phyloP scores from a whole-genome alignment of 768 basidiomycete genomes.

The Suillus subluteus region DNA sequence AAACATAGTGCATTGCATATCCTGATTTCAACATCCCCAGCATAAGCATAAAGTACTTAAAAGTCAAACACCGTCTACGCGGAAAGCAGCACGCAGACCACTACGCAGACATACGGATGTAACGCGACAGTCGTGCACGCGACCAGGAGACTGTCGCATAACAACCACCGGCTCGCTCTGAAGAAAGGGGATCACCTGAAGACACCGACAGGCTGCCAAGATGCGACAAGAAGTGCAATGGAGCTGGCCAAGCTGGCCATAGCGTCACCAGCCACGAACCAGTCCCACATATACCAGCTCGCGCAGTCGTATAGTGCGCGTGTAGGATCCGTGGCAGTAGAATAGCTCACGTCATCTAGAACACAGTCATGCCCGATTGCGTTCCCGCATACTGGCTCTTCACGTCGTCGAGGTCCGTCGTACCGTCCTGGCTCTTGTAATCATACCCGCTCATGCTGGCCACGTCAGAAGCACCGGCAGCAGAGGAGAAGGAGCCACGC shows the following conservation, averaged over 20 bases:
- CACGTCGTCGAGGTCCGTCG: constrained; percentile 80
- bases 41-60: constrained; percentile 4
- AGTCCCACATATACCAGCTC: neutral
- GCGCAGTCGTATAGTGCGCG: neutral
- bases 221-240: constrained; percentile 22
- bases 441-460: constrained; percentile 78
- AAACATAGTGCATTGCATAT: neutral
- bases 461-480: constrained; percentile 75
- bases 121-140: neutral
- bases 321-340: neutral
- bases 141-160: neutral
- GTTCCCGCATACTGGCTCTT: constrained; percentile 88
- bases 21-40: neutral
- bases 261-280: neutral
- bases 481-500: constrained; percentile 76
- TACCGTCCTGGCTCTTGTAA: constrained; percentile 91
- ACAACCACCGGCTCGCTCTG: neutral
- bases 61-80: neutral
- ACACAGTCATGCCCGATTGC: constrained; percentile 84
- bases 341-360: constrained; percentile 45
- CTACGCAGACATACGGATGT: neutral
- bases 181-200: constrained; percentile 7
- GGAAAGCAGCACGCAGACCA: neutral
- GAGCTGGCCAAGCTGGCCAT: constrained; percentile 3
- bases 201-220: constrained; percentile 14